Conservation (phyloP, 352 stramenopile species). For the Globisporangium iwayamae region DNA sequence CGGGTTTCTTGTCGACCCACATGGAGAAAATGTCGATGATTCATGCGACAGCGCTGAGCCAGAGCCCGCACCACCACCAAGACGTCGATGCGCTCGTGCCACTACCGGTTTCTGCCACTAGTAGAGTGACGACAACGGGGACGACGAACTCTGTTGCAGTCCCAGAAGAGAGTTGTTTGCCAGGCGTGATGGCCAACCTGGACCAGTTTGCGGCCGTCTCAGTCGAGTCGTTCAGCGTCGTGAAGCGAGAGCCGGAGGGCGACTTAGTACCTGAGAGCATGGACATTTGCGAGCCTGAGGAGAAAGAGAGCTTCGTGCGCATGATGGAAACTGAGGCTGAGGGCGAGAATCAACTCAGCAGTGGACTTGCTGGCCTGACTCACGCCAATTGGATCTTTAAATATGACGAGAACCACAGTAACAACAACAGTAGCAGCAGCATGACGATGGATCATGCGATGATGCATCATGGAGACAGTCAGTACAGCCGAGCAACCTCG, state of each 20-base stretch:
- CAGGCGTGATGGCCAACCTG: constrained; percentile 6
- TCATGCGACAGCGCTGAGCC: constrained; percentile 8
- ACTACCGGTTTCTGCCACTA: not conserved
- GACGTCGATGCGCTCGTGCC: not conserved
- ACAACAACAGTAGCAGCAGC: constrained; percentile 4
- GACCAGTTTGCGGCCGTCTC: constrained; percentile 13
- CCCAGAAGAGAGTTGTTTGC: not conserved
- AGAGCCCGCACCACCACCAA: not conserved
- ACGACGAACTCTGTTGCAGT: not conserved
- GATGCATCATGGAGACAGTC: not conserved
- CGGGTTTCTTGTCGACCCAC: constrained; percentile 49
- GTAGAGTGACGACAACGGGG: not conserved
- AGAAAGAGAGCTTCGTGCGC: constrained; percentile 10
- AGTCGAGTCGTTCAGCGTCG: constrained; percentile 11
- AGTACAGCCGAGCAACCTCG: not conserved
- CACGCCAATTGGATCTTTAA: constrained; percentile 3
- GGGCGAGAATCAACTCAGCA: not conserved
- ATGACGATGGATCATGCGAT: not conserved
- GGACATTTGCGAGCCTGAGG: constrained; percentile 9
- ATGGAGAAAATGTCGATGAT: constrained; percentile 69
- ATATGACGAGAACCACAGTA: not conserved
- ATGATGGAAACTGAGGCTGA: not conserved
- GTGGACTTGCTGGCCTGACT: too few species aligned
- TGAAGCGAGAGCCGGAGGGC: constrained; percentile 8
- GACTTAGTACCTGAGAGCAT: constrained; percentile 12